A percentile compares a stretch with the other conserved stretches of the same genome.
Evolutionary conservation across 129 eudicot species (phyloP).

Genomic region (Flaveria brownii): DNA sequence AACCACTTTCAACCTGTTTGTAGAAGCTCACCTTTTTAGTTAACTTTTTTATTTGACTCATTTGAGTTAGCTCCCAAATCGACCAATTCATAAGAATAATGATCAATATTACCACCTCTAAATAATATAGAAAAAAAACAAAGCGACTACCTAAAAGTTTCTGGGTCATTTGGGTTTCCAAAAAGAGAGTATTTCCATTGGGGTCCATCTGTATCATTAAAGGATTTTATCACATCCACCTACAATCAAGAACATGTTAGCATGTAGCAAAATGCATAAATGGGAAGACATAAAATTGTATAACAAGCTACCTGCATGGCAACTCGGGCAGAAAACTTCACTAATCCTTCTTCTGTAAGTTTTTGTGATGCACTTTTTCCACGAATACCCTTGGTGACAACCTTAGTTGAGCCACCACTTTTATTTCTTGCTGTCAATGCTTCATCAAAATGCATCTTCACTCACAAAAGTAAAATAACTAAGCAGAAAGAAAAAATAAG

Average conservation of each 20-base stretch:
- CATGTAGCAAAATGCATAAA: slow-evolving; percentile 1
- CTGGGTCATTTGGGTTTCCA: slow-evolving; percentile 95
- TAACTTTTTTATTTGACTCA: not conserved
- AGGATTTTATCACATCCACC: slow-evolving; percentile 89
- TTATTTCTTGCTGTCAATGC: slow-evolving; percentile 74
- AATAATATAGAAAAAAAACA: not conserved
- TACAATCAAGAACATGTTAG: slow-evolving; percentile 31
- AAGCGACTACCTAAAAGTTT: slow-evolving; percentile 68
- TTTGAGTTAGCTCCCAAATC: not conserved
- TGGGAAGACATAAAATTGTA: not conserved
- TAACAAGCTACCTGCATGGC: slow-evolving; percentile 72
- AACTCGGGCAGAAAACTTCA: slow-evolving; percentile 88
- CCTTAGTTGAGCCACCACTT: slow-evolving; percentile 70
- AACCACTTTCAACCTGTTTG: not conserved
- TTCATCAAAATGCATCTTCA: slow-evolving; percentile 92
- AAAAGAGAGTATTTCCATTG: slow-evolving; percentile 95
- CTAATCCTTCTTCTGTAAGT: slow-evolving; percentile 86
- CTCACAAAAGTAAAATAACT: slow-evolving; percentile 17
- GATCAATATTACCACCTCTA: not conserved
- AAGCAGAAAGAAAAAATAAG: not conserved
- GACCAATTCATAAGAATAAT: not conserved
- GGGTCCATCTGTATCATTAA: slow-evolving; percentile 88
- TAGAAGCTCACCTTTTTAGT: not conserved
- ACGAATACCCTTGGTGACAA: slow-evolving; percentile 77
- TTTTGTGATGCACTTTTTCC: slow-evolving; percentile 88